Base-by-base conservation (phyloP, 192 early-diverging fungal genomes). In the Lobosporangium transversale region DNA sequence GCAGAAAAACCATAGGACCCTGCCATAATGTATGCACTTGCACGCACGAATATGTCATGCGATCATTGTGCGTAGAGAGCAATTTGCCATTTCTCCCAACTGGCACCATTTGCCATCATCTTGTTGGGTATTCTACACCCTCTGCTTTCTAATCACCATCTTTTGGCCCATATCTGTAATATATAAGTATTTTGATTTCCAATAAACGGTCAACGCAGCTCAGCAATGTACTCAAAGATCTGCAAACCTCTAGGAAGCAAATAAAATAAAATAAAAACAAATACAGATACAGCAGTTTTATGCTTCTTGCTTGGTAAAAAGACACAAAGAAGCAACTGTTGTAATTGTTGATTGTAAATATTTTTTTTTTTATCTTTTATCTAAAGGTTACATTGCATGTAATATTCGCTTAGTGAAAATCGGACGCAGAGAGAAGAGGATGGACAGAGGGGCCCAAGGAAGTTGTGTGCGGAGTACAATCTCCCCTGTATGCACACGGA, bases 101-200 rank as follows among this genome's bases (percentile, higher is more conserved):
- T 58, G 8, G 27, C 56, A 44, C 42, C 56, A 58, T 58, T 42
- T 44, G 42, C 40, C 56, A 58, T 58, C 56, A 58, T 44, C 37
- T 14, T 40, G 14, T 40, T 14, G 37, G 37, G 37, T 10, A 40
- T 40, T n/a, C n/a, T n/a, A n/a, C n/a, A 40, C 8, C 37, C 7
- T 40, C 37, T 40, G 37, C 14, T 7, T 7, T 14, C 37, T 7
- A 40, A 40, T 40, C 37, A 40, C 14, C 8, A 10, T 40, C 37
- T 10, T 40, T 40, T 7, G 37, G n/a, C n/a, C n/a, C n/a, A n/a
- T n/a, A n/a, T n/a, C n/a, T n/a, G n/a, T n/a, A n/a, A n/a, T n/a
- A n/a, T n/a, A n/a, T n/a, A n/a, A n/a, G n/a, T n/a, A n/a, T n/a
- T n/a, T n/a, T n/a, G n/a, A n/a, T n/a, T n/a, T n/a, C n/a, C n/a